Percentiles rank a stretch among this genome's conserved stretches.
Conservation (phyloP, 2,329 filamentous ascomycete genomes). For the Epichloe typhina region DNA sequence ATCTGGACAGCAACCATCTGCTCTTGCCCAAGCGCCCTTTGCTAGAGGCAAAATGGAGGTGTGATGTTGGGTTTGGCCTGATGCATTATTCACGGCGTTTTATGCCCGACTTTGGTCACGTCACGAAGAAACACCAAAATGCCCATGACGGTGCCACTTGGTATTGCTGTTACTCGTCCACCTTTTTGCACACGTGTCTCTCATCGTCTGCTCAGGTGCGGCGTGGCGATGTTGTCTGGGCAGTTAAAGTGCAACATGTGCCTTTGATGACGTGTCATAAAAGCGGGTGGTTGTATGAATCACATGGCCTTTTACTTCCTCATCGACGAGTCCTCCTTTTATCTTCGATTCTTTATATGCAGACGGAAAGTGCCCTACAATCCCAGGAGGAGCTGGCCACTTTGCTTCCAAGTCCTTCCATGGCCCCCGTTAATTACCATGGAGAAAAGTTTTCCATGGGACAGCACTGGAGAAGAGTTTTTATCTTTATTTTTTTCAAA, state of each 20-base stretch:
- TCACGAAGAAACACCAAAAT: conserved; percentile 9
- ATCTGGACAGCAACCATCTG: background rate
- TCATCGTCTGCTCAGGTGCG: background rate
- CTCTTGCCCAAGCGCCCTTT: conserved; percentile 4
- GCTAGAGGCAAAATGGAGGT: conserved; percentile 12
- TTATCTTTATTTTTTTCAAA: background rate
- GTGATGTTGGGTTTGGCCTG: conserved; percentile 20
- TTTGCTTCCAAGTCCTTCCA: background rate
- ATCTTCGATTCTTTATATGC: background rate
- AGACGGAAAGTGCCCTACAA: background rate
- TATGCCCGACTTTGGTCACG: conserved; percentile 11
- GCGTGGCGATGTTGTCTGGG: no score
- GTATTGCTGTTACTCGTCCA: background rate
- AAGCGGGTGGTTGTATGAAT: background rate
- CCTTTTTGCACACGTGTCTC: background rate
- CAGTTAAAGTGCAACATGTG: background rate
- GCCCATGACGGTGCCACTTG: conserved; percentile 3
- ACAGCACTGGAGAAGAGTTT: background rate
- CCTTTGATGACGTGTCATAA: background rate
- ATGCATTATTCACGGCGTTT: conserved; percentile 27
- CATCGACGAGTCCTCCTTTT: background rate
- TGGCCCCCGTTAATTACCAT: background rate
- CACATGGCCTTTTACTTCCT: background rate
- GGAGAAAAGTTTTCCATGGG: background rate
- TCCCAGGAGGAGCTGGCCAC: background rate